Base-by-base conservation (phyloP, 2,329 filamentous ascomycete genomes). In the Paraphoma chrysanthemicola region DNA sequence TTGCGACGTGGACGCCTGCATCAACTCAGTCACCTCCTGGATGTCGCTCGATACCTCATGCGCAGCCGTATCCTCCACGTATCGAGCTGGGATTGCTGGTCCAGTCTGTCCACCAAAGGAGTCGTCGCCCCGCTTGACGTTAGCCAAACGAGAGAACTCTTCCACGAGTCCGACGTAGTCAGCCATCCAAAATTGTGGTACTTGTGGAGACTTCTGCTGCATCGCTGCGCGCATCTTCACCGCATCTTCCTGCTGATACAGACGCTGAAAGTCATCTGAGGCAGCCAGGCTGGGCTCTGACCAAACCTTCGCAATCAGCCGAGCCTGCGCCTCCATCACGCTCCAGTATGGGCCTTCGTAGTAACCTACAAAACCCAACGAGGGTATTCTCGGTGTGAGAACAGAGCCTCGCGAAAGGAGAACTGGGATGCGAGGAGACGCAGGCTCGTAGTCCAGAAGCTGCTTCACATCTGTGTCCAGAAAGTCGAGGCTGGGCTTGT, bases 311-410 rank as follows among this genome's bases (percentile, higher is more conserved):
- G 88, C 82, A 6, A 93, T 78, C 59, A 90, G 83, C 1, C 89
- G 85, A 2, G 91, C 88, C 76, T 96, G 92, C 89, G 93, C 91
- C 73, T 95, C 91, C 83, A 94, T 92, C 0, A 93, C 87, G 1
- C 90, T 90, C 92, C 92, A 96, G 72, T 92, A 95, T 0, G 91
- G 91, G 0, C 90, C 90, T 58, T 92, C 85, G 70, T 96, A 96
- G 75, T 93, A 92, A 0, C 92, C 92, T 1, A 95, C 88, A 66
- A 95, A 93, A 0, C 90, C 91, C 0, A 95, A 77, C 6, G 84
- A 85, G 0, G 88, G 84, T 0, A 93, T 74, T 0, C 81, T 77
- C 0, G 84, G 82, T 55, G 88, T 85, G 53, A 88, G 80, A 12
- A 88, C 88, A 1, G 85, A 86, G 61, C 91, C 88, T 48, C 89